Evolutionary conservation across 2,329 filamentous ascomycete species (phyloP), one percentile per base, ranked within the genome.

Genomic region (Sporothrix curviconia): DNA sequence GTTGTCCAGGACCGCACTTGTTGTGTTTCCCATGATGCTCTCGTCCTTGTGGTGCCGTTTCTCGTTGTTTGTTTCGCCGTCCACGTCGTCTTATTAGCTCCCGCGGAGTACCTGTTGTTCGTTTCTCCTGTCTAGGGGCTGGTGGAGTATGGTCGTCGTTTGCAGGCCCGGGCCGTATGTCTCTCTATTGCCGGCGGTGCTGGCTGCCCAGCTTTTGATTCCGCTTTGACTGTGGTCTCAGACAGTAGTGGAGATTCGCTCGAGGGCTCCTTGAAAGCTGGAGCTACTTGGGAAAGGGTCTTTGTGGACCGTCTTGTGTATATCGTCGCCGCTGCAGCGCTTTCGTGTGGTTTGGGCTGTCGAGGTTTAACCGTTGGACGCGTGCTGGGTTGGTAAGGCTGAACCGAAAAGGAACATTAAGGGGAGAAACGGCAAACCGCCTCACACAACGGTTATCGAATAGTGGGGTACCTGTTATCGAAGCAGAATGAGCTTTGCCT

Each of bases 1-100:
- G 75, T 88, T 94, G 75, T 97, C 92, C 73, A 97, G 81, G 71
- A 97, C 86, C 65, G 80, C 76, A 70, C 84, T 87, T 65, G 82
- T 84, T 58, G 82, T 82, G 73, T 87, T 87, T 66, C 84, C 84
- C 84, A 87, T 87, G 64, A 65, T 63, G 59, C 43, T 59, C 28
- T 32, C 43, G 25, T 44, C 17, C 8, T 25, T 28, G 44, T 32
- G 11, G 24, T 17, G 9, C 34, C 19, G 51, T 3, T 15, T 25
- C 15, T 32, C 19, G 24, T 36, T 49, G 24, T 25, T 34, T 17
- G 14, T 4, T 39, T 22, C 11, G 17, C 22, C n/a, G 34, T 49
- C 54, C 46, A 46, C 9, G 43, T 30, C 42, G 14, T 30, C 14
- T 14, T 8, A 25, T 17, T 9, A 15, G 8, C n/a, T n/a, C n/a